phyloP scores from a whole-genome alignment of 1,284 basidiomycete genomes.

The Omphalotus olearius region DNA sequence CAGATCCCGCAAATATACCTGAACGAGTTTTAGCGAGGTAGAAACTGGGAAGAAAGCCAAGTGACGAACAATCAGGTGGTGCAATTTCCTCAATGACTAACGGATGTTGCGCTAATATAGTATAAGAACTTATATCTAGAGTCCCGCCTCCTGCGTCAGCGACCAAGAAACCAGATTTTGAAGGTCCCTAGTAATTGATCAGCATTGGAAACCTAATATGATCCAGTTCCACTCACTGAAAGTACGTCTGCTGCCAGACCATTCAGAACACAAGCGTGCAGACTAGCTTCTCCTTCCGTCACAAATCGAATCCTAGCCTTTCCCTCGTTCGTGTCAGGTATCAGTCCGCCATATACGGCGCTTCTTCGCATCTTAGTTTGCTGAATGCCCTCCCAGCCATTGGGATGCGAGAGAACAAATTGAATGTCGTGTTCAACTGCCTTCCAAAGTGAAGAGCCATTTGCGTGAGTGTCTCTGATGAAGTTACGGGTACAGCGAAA shows the following conservation, averaged over 20 bases:
- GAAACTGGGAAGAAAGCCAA: not conserved
- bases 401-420: slow-evolving; percentile 73
- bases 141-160: slow-evolving; percentile 79
- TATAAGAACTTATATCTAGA: slow-evolving; percentile 74
- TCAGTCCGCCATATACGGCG: slow-evolving; percentile 61
- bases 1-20: slow-evolving; percentile 76
- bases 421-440: slow-evolving; percentile 62
- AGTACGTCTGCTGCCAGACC: slow-evolving; percentile 72
- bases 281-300: slow-evolving; percentile 76
- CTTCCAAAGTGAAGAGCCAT: slow-evolving; percentile 60
- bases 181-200: slow-evolving; percentile 43
- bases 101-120: slow-evolving; percentile 59
- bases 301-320: slow-evolving; percentile 70
- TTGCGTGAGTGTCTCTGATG: slow-evolving; percentile 72
- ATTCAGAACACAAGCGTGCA: slow-evolving; percentile 72
- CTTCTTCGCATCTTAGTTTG: slow-evolving; percentile 72
- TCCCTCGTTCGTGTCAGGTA: slow-evolving; percentile 67
- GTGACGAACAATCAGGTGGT: slow-evolving; percentile 65
- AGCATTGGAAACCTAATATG: not conserved
- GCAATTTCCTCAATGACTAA: slow-evolving; percentile 77
- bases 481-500: slow-evolving; percentile 68
- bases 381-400: slow-evolving; percentile 79
- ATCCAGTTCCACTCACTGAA: slow-evolving; percentile 39
- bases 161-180: slow-evolving; percentile 70
- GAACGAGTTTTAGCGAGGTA: not conserved